phyloP scores from a whole-genome alignment of 176 grass and related monocot genomes.

The Oryza coarctata region DNA sequence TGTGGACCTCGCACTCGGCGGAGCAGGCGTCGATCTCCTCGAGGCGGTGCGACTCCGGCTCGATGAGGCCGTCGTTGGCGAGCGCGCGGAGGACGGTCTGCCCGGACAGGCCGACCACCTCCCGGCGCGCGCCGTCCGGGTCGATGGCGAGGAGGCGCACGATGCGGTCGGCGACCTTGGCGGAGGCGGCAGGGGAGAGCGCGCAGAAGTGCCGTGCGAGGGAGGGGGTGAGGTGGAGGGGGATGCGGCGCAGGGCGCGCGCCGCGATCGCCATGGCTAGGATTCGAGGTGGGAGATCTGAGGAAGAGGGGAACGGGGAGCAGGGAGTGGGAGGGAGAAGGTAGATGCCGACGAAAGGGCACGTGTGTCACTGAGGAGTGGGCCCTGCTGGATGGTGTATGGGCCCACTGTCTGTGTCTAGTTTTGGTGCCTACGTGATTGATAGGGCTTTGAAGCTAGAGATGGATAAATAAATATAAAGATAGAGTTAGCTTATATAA shows the following conservation, averaged over 20 bases:
- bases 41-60: constrained; percentile 84
- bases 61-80: constrained; percentile 72
- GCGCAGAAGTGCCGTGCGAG: constrained; percentile 45
- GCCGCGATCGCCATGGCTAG: constrained; percentile 86
- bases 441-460: no score
- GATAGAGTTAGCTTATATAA: no score
- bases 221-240: constrained; percentile 47
- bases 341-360: background rate
- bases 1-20: constrained; percentile 94
- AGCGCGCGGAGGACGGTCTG: constrained; percentile 89
- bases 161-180: constrained; percentile 95
- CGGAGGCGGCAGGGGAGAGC: constrained; percentile 43
- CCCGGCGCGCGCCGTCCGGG: constrained; percentile 56
- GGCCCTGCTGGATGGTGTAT: no score
- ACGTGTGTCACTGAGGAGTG: background rate
- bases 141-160: constrained; percentile 86
- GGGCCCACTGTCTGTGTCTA: background rate
- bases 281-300: constrained; percentile 42
- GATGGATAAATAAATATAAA: no score
- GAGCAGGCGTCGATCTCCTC: constrained; percentile 97
- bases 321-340: background rate
- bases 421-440: no score
- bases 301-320: background rate
- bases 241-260: constrained; percentile 54
- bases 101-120: constrained; percentile 69